phyloP scores from a whole-genome alignment of 2,329 filamentous ascomycete genomes.

The Alternaria ventricosa region DNA sequence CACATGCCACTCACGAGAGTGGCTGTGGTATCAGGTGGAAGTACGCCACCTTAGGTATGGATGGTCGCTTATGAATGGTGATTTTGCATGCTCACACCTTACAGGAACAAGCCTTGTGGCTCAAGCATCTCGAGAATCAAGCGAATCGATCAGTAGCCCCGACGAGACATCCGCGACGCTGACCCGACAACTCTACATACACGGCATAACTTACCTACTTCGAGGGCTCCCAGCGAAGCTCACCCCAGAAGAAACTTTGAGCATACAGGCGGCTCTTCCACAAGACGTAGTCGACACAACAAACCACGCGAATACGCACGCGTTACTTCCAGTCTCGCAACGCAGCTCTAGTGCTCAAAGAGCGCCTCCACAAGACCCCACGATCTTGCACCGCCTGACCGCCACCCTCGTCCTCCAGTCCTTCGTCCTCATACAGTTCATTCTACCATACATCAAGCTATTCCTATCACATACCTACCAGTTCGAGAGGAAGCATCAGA shows the following conservation, averaged over 20 bases:
- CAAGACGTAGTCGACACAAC: constrained; percentile 24
- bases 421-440: constrained; percentile 65
- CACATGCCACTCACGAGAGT: constrained; percentile 33
- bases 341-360: constrained; percentile 9
- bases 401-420: constrained; percentile 64
- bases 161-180: constrained; percentile 52
- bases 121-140: constrained; percentile 55
- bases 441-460: constrained; percentile 66
- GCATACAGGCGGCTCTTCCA: constrained; percentile 61
- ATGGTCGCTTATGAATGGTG: background rate
- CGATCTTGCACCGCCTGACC: constrained; percentile 65
- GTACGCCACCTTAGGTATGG: constrained; percentile 58
- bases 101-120: constrained; percentile 57
- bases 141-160: constrained; percentile 32
- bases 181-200: constrained; percentile 68
- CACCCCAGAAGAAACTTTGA: constrained; percentile 60
- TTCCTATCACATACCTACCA: constrained; percentile 62
- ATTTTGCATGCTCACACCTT: constrained; percentile 8
- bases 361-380: constrained; percentile 39
- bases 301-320: constrained; percentile 19
- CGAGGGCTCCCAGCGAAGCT: constrained; percentile 66
- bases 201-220: constrained; percentile 69
- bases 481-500: constrained; percentile 70
- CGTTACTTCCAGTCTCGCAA: constrained; percentile 20
- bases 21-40: constrained; percentile 58